These are phyloP conservation scores for Skeletonema potamos DNA, from an alignment of 108 stramenopile genomes.

Conservation along the genomic window DNA sequence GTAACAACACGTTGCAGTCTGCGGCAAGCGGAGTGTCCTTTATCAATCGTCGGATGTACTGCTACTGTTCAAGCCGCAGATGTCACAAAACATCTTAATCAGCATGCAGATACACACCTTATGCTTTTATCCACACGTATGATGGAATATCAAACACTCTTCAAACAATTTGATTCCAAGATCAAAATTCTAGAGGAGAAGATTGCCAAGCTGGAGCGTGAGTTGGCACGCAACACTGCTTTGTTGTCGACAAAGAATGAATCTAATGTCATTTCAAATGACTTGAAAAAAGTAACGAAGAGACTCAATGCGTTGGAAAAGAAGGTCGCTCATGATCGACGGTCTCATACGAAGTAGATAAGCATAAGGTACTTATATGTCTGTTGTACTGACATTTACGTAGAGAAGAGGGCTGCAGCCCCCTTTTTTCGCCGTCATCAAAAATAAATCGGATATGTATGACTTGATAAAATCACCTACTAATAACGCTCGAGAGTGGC, in stretches of 20 bases:
- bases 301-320: conserved; percentile 42
- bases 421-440: too few species aligned
- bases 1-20: conserved; percentile 39
- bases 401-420: too few species aligned
- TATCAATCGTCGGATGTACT: conserved; percentile 48
- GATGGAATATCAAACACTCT: conserved; percentile 49
- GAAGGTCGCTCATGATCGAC: conserved; percentile 22
- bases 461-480: too few species aligned
- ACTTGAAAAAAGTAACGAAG: conserved; percentile 44
- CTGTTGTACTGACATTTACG: too few species aligned
- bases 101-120: conserved; percentile 47
- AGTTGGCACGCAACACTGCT: conserved; percentile 10
- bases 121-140: conserved; percentile 49
- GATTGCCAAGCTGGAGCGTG: conserved; percentile 33
- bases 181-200: conserved; percentile 39
- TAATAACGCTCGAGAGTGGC: too few species aligned
- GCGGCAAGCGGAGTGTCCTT: conserved; percentile 57
- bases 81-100: conserved; percentile 43
- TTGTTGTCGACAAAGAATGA: conserved; percentile 34
- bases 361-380: too few species aligned
- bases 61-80: conserved; percentile 50
- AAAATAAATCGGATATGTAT: too few species aligned
- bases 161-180: conserved; percentile 36
- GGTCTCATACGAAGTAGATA: conserved; percentile 7
- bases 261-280: conserved; percentile 23